Conservation (phyloP, 352 stramenopile genomes). For the Phytophthora tentaculata region DNA sequence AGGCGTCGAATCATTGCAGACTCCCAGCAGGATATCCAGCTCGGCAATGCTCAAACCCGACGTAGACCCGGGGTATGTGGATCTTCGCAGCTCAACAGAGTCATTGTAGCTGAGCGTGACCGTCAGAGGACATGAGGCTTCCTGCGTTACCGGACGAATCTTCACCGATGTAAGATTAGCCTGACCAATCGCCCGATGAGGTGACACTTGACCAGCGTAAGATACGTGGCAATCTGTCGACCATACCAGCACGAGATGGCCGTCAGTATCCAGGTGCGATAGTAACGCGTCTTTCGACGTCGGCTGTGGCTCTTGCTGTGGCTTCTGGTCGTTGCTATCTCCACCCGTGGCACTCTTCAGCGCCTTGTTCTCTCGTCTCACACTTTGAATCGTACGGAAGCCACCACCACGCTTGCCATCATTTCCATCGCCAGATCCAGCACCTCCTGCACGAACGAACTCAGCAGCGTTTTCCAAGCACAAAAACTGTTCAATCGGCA, state of each 20-base stretch:
- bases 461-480: slow-evolving; percentile 74
- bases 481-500: slow-evolving; percentile 76
- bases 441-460: slow-evolving; percentile 39
- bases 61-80: slow-evolving; percentile 13
- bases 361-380: slow-evolving; percentile 86
- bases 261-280: slow-evolving; percentile 54
- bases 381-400: slow-evolving; percentile 87
- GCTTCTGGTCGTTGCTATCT: slow-evolving; percentile 25
- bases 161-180: slow-evolving; percentile 67
- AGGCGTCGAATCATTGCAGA: slow-evolving; percentile 69
- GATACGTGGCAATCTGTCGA: slow-evolving; percentile 43
- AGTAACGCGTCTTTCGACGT: slow-evolving; percentile 68
- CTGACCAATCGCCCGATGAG: slow-evolving; percentile 55
- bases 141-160: slow-evolving; percentile 54
- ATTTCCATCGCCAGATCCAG: slow-evolving; percentile 31
- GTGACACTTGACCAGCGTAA: slow-evolving; percentile 25
- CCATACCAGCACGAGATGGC: slow-evolving; percentile 75
- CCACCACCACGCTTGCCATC: slow-evolving; percentile 56
- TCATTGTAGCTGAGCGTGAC: slow-evolving; percentile 71
- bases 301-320: slow-evolving; percentile 52
- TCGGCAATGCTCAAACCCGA: slow-evolving; percentile 55
- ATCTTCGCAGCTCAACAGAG: slow-evolving; percentile 37
- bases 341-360: slow-evolving; percentile 46
- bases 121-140: slow-evolving; percentile 66
- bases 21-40: slow-evolving; percentile 75